Conservation (phyloP, 139 green algal genomes). For the Volvox reticuliferus region DNA sequence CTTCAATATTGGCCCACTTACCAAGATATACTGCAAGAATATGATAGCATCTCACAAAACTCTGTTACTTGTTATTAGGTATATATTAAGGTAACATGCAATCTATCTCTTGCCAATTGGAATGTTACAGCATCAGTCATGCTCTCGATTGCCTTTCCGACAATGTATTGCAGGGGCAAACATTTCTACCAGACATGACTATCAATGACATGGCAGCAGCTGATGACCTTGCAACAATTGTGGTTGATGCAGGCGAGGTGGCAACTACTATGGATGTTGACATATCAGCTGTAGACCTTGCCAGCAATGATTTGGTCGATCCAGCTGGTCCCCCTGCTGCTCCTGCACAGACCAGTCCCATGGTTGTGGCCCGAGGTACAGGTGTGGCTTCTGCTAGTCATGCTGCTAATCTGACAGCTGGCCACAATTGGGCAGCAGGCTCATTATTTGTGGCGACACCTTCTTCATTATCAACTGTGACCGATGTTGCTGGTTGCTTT, state of each 20-base stretch:
- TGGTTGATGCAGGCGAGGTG: too few species aligned
- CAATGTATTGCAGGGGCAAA: too few species aligned
- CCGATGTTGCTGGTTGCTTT: neutral
- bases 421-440: neutral
- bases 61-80: too few species aligned
- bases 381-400: neutral
- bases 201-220: neutral
- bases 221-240: neutral
- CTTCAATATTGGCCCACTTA: too few species aligned
- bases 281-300: neutral
- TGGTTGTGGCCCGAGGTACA: neutral
- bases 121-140: too few species aligned
- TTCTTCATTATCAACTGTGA: neutral
- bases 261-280: neutral
- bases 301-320: neutral
- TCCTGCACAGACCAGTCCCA: neutral
- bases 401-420: neutral
- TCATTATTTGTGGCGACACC: neutral
- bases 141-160: too few species aligned
- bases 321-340: neutral
- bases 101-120: too few species aligned
- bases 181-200: neutral
- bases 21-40: too few species aligned
- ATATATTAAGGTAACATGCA: too few species aligned
- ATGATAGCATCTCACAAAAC: too few species aligned